Evolutionary conservation across 1,284 basidiomycete genomes (phyloP).

Genomic region (Thecaphora frezii): DNA sequence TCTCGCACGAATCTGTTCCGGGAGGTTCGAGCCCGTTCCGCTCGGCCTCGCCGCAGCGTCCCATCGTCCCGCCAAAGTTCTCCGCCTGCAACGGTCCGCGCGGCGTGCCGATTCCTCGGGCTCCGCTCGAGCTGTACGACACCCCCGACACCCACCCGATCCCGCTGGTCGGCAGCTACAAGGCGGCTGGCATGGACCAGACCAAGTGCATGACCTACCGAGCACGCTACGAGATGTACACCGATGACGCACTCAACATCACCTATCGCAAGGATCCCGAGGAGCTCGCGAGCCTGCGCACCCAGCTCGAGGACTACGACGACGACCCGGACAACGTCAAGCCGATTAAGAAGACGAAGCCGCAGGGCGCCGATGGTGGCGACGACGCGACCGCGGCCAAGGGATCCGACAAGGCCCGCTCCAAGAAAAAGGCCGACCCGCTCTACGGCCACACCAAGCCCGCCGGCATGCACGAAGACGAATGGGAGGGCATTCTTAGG

Average conservation of each 20-base stretch:
- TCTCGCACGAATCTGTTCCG: conserved; percentile 26
- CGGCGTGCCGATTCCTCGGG: conserved; percentile 40
- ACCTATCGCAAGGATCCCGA: conserved; percentile 51
- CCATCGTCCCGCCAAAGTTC: conserved; percentile 45
- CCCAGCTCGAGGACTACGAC: conserved; percentile 50
- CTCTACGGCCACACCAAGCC: conserved; percentile 51
- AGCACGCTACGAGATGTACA: conserved; percentile 56
- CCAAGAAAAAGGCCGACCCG: conserved; percentile 42
- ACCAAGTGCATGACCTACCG: conserved; percentile 56
- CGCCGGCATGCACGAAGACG: conserved; percentile 34
- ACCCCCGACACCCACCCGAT: conserved; percentile 54
- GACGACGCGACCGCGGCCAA: conserved; percentile 2
- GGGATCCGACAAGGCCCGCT: conserved; percentile 3
- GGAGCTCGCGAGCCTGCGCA: conserved; percentile 35
- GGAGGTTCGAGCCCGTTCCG: conserved; percentile 24
- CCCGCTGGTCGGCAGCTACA: conserved; percentile 54
- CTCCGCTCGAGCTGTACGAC: conserved; percentile 45
- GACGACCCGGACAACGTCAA: conserved; percentile 55
- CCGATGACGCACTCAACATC: conserved; percentile 57
- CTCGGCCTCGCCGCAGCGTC: conserved; percentile 20
- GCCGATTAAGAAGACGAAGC: conserved; percentile 26
- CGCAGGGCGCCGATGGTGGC: not conserved
- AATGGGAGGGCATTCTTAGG: conserved; percentile 55
- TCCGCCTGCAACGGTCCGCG: conserved; percentile 50
- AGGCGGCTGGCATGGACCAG: conserved; percentile 49